Base-by-base conservation (phyloP, 2,329 filamentous ascomycete genomes). In the Ustulina deusta region DNA sequence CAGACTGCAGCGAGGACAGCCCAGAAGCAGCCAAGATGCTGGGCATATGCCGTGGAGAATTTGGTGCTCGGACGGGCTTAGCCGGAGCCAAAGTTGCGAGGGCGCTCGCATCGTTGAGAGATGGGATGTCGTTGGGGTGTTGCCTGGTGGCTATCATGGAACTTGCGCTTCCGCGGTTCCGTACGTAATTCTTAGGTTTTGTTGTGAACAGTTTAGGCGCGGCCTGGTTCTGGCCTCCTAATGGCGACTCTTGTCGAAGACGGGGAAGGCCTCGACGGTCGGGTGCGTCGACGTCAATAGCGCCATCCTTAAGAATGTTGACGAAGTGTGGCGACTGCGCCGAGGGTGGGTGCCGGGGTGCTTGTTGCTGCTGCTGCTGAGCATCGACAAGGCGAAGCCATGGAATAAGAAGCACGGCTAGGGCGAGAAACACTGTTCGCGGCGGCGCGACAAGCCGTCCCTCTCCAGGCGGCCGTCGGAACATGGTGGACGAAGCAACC, bases 1-100 rank as follows among this genome's bases (percentile, higher is more conserved):
- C 95, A 91, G 87, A 86, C 80, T 93, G 91, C 91, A 91, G 92
- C 92, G 92, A 90, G 85, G 91, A 88, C 81, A 92, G 85, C 76
- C 89, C 90, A 80, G 86, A 85, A 80, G 86, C 84, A 65, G 83
- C 74, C 65, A 77, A 79, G 72, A 81, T 81, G 79, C 86, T 87
- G 83, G 87, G 88, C 79, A 85, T 84, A 78, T 84, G 79, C 79
- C 89, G 88, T 86, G 89, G 89, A 89, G 89, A 89, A 82, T 82
- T 82, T 89, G 92, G 93, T 93, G 94, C 94, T 97, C 93, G 89
- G 87, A 97, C 94, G 92, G 93, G 89, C 86, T 89, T 84, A 85
- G 91, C 94, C 93, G 93, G 94, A 97, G 95, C 94, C 87, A 94
- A 91, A 92, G 94, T 96, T 89, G 92, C 91, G 87, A 96, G 87